These are phyloP conservation scores for Metarhizium rileyi DNA, from an alignment of 2,329 filamentous ascomycete species.

Conservation along the genomic window DNA sequence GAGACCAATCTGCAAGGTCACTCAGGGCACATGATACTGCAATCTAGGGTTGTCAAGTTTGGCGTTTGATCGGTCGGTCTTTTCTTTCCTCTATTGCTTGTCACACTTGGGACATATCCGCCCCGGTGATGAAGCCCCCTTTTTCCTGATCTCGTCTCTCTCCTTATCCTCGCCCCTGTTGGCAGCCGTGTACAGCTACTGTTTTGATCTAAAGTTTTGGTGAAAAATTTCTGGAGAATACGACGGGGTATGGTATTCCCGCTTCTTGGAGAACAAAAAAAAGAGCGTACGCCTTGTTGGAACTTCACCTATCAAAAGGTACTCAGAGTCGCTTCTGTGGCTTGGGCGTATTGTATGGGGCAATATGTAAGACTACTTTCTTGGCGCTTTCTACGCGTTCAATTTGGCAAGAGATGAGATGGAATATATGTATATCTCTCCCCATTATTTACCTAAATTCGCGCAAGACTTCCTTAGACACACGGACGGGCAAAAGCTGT, in stretches of 20 bases:
- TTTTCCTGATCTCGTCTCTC: not conserved
- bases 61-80: conserved; percentile 1
- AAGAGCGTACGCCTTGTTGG: not conserved
- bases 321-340: not conserved
- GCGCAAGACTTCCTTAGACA: not conserved
- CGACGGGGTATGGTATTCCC: not conserved
- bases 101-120: not conserved
- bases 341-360: not conserved
- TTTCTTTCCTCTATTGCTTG: conserved; percentile 1
- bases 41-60: not conserved
- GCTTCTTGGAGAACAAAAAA: not conserved
- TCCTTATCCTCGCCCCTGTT: conserved; percentile 2
- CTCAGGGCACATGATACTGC: not conserved
- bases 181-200: conserved; percentile 25
- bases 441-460: not conserved
- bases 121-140: not conserved
- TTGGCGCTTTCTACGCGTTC: conserved; percentile 2
- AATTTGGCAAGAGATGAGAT: not conserved
- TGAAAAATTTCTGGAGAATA: not conserved
- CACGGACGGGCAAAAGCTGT: not conserved
- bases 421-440: not conserved
- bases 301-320: not conserved
- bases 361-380: conserved; percentile 4
- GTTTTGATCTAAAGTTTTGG: conserved; percentile 11
- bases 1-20: not conserved